Percentiles rank a stretch among this genome's conserved stretches.
Evolutionary conservation across 192 early-diverging fungal genomes (phyloP).

Genomic region (Neocallimastix lanati): DNA sequence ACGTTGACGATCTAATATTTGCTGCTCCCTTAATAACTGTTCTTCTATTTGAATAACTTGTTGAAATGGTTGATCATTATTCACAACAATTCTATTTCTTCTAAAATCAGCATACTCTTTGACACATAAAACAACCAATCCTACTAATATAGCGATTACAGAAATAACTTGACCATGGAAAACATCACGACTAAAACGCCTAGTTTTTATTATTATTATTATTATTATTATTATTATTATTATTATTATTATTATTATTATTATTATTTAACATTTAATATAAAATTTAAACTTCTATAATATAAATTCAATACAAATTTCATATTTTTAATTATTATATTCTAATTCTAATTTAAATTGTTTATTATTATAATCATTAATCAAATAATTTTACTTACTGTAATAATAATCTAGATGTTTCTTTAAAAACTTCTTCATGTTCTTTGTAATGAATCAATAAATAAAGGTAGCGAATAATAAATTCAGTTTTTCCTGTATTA

Average conservation of each 20-base stretch:
- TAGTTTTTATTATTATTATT: too few relatives aligned
- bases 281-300: too few relatives aligned
- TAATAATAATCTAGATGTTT: not conserved
- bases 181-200: conserved; percentile 37
- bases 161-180: conserved; percentile 76
- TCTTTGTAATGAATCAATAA: not conserved
- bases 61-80: not conserved
- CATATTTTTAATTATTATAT: too few relatives aligned
- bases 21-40: not conserved
- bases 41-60: not conserved
- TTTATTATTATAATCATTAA: too few relatives aligned
- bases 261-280: too few relatives aligned
- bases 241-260: too few relatives aligned
- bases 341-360: too few relatives aligned
- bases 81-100: not conserved
- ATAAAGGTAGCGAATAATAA: not conserved
- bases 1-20: conserved; percentile 1
- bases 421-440: not conserved
- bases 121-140: conserved; percentile 61
- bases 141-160: conserved; percentile 50
- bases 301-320: too few relatives aligned
- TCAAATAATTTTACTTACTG: not conserved
- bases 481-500: not conserved
- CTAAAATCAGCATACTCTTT: conserved; percentile 58
- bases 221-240: too few relatives aligned